These are phyloP conservation scores for Rossbeevera mucosa DNA, from an alignment of 768 basidiomycete genomes.

Conservation along the genomic window DNA sequence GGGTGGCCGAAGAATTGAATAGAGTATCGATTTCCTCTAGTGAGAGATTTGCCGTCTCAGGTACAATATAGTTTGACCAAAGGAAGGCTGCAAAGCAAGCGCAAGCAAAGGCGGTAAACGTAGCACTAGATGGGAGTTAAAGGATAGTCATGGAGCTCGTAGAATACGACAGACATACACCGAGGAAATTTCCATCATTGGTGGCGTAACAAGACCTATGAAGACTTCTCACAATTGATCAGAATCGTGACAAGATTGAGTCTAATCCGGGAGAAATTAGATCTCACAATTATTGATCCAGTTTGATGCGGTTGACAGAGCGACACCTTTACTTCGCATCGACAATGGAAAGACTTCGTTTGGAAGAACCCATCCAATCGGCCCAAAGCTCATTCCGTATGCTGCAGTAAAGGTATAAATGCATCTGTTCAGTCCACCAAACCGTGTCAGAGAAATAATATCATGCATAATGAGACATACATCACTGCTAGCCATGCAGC, in stretches of 20 bases:
- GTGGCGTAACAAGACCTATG: slow-evolving; percentile 70
- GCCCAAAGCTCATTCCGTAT: slow-evolving; percentile 75
- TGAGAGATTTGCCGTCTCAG: slow-evolving; percentile 73
- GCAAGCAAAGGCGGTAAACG: slow-evolving; percentile 63
- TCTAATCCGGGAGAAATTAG: not conserved
- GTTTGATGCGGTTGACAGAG: slow-evolving; percentile 79
- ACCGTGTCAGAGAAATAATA: not conserved
- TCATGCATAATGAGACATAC: slow-evolving; percentile 34
- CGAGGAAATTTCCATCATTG: slow-evolving; percentile 57
- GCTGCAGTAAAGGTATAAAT: slow-evolving; percentile 74
- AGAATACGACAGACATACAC: slow-evolving; percentile 36
- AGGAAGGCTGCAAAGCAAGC: slow-evolving; percentile 65
- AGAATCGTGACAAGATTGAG: not conserved
- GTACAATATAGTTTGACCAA: slow-evolving; percentile 66
- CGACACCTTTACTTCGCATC: slow-evolving; percentile 76
- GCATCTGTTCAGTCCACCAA: slow-evolving; percentile 34
- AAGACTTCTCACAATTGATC: slow-evolving; percentile 44
- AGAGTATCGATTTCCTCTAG: slow-evolving; percentile 73
- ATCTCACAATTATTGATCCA: slow-evolving; percentile 77
- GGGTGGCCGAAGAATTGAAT: slow-evolving; percentile 56
- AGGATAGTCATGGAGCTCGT: not conserved
- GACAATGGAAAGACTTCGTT: slow-evolving; percentile 80
- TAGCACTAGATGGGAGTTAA: slow-evolving; percentile 38
- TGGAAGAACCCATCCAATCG: slow-evolving; percentile 80
- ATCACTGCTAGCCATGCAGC: slow-evolving; percentile 69